Base-by-base conservation (phyloP, 1,284 basidiomycete genomes). In the Ustilago bromivora region DNA sequence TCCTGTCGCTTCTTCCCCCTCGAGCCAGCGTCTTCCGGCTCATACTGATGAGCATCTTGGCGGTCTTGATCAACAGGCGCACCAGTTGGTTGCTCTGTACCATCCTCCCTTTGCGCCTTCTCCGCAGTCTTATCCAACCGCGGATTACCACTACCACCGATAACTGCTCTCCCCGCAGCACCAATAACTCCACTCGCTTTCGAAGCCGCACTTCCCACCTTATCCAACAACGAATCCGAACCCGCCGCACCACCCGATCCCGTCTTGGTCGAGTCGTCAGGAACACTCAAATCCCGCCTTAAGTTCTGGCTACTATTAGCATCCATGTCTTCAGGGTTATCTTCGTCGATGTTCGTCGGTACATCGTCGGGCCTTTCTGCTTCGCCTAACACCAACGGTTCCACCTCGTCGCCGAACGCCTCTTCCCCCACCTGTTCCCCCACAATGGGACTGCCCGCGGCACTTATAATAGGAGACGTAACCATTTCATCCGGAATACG, bases 401-500 rank as follows among this genome's bases (percentile, higher is more conserved):
- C 83, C 11, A 81, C 76, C 51, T 82, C 80, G 31, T 51, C 49
- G 7, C 38, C 46, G 5, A 60, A 19, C 5, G 34, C 57, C 31
- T 61, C 57, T 17, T 66, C 68, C 2, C 74, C 66, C 23, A 28
- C 23, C 23, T 28, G 23, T 28, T 28, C 23, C 0, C 54, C 35
- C 19, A 71, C 31, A 28, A 67, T 49, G 8, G 84, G 87, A 72
- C 76, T 81, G 56, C 77, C 78, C 52, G 71, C 79, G 46, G 79
- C 86, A 75, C 86, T 85, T 63, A 77, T 56, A 34, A 86, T 80
- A 28, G 97, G 97, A 87, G 93, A 95, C 0, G 97, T 99, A 79
- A 96, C 92, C 68, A 99, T 90, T 83, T 96, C 94, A 54, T 91
- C 93, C 2, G 97, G 96, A 38, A 99, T 92, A 74, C 96, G 93